phyloP scores from a whole-genome alignment of 345 rosid species.

The rapeseed (Brassica napus) region Da-Ae NC_063440.1:10825001-10825500 shows the following conservation, averaged over 20 bases:
- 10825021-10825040: slow-evolving; percentile 2
- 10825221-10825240: not conserved
- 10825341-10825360: not conserved
- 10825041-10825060: not conserved
- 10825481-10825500: too few relatives aligned
- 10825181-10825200: too few relatives aligned
- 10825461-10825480: too few relatives aligned
- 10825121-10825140: too few relatives aligned
- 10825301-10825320: not conserved
- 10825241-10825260: not conserved
- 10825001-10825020: slow-evolving; percentile 30
- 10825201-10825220: too few relatives aligned
- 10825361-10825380: not conserved
- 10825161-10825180: too few relatives aligned
- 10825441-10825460: too few relatives aligned
- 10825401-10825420: too few relatives aligned
- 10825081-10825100: not conserved
- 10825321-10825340: not conserved
- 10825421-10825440: too few relatives aligned
- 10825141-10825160: too few relatives aligned
- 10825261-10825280: not conserved
- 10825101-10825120: too few relatives aligned
- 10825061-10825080: slow-evolving; percentile 1
- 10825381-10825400: too few relatives aligned
- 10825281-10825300: not conserved